Percentiles rank a stretch among this genome's conserved stretches.
Evolutionary conservation across 371 early-diverging fungal species (phyloP).

Genomic region (Lichtheimia ornata): DNA sequence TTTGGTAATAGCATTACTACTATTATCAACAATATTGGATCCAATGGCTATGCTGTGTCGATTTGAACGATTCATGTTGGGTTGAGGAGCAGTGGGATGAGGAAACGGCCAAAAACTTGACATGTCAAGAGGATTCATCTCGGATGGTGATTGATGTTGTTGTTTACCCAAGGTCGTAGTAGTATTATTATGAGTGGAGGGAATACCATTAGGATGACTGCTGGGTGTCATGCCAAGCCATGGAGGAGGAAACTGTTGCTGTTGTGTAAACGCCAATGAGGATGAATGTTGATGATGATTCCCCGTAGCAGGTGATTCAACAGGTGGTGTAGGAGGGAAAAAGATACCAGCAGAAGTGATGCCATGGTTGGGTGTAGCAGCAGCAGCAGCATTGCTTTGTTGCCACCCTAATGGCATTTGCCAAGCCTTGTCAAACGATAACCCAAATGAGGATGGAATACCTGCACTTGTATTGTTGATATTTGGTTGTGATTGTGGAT

Average conservation of each 20-base stretch:
- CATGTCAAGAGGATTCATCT: too few species aligned
- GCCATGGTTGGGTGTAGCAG: not conserved
- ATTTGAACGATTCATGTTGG: not conserved
- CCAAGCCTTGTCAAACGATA: not conserved
- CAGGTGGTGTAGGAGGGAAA: slow-evolving; percentile 15
- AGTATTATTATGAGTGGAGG: too few species aligned
- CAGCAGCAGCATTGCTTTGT: not conserved
- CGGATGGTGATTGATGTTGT: not conserved
- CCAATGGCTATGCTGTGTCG: not conserved
- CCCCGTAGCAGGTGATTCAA: slow-evolving; percentile 8
- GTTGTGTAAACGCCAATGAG: not conserved
- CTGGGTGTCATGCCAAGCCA: too few species aligned
- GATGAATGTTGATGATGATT: not conserved
- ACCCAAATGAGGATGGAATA: not conserved
- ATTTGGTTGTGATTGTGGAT: too few species aligned
- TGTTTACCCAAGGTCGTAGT: not conserved
- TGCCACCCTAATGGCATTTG: not conserved
- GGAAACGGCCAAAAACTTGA: too few species aligned
- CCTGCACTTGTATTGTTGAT: not conserved
- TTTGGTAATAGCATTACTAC: not conserved
- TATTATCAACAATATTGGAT: too few species aligned
- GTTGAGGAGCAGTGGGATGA: not conserved
- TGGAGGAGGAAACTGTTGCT: not conserved
- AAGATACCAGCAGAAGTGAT: slow-evolving; percentile 1
- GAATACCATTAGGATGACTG: too few species aligned